These are phyloP conservation scores for Taphrina flavorubra DNA, from an alignment of 1,139 yeast genomes.

Conservation along the genomic window DNA sequence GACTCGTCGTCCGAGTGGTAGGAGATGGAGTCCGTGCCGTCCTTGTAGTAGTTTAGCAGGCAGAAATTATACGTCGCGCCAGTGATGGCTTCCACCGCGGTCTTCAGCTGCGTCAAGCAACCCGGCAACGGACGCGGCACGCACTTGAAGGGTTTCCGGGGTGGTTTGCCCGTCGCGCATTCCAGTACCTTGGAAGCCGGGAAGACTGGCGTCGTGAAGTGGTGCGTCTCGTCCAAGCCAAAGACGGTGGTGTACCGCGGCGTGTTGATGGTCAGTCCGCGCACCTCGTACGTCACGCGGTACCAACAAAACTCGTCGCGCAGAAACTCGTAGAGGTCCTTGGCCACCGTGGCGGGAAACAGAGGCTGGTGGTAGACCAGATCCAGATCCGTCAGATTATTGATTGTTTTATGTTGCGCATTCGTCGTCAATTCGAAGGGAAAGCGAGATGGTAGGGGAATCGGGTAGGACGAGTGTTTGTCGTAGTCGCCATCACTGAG, in stretches of 20 bases:
- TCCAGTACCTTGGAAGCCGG: constrained; percentile 12
- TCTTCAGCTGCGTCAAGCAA: constrained; percentile 23
- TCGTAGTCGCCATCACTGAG: background rate
- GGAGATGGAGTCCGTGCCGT: constrained; percentile 39
- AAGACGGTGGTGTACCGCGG: constrained; percentile 41
- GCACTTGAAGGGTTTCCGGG: constrained; percentile 28
- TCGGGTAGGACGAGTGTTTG: constrained; percentile 30
- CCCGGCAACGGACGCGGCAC: constrained; percentile 37
- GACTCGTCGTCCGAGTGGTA: constrained; percentile 42
- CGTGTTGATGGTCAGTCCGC: constrained; percentile 38
- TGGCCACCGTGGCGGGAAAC: constrained; percentile 22
- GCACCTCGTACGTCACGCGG: constrained; percentile 37
- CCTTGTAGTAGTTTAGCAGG: constrained; percentile 38
- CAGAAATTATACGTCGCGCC: constrained; percentile 36
- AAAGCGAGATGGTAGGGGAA: constrained; percentile 18
- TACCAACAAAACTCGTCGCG: constrained; percentile 39
- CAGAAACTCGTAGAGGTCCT: constrained; percentile 27
- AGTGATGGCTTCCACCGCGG: constrained; percentile 16
- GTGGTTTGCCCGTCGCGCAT: constrained; percentile 12
- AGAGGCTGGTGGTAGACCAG: constrained; percentile 26
- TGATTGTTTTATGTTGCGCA: constrained; percentile 5
- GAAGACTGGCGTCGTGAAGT: constrained; percentile 4
- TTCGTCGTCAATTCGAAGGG: constrained; percentile 21
- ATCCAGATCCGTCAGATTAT: constrained; percentile 5
- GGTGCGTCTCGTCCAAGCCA: constrained; percentile 38